These are phyloP conservation scores for Dionaea muscipula DNA, from an alignment of 179 eudicot genomes.

Conservation along the genomic window DNA sequence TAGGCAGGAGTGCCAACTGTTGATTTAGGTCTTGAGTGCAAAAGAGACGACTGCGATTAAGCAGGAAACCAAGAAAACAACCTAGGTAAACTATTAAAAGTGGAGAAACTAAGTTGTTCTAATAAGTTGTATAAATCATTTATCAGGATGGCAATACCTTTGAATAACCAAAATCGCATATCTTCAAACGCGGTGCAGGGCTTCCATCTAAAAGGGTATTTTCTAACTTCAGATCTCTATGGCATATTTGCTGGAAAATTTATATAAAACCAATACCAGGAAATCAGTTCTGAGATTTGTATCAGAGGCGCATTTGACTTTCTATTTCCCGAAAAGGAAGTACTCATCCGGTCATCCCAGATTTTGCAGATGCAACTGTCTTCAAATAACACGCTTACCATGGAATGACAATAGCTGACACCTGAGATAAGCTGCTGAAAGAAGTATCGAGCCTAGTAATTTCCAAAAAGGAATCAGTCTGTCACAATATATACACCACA, in stretches of 20 bases:
- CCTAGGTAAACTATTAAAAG: background rate
- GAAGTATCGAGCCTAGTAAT: conserved; percentile 13
- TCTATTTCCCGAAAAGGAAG: no score
- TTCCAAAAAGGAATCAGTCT: background rate
- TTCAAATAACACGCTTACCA: no score
- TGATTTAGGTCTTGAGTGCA: conserved; percentile 53
- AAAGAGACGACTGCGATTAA: conserved; percentile 2
- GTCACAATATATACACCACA: no score
- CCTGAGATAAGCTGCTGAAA: conserved; percentile 16
- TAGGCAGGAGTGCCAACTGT: conserved; percentile 56
- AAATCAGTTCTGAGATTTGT: background rate
- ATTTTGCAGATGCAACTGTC: no score
- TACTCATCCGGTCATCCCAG: no score
- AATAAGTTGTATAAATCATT: background rate
- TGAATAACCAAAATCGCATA: conserved; percentile 7
- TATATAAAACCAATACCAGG: background rate
- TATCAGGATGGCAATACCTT: background rate
- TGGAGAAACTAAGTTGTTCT: background rate
- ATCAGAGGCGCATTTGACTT: no score
- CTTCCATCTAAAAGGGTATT: conserved; percentile 5
- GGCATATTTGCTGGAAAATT: conserved; percentile 2
- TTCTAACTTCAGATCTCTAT: conserved; percentile 3
- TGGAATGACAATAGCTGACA: conserved; percentile 13
- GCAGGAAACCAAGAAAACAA: background rate
- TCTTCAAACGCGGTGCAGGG: conserved; percentile 2